Conservation (phyloP, 78 protist species). For the Isochrysis galbana region DNA sequence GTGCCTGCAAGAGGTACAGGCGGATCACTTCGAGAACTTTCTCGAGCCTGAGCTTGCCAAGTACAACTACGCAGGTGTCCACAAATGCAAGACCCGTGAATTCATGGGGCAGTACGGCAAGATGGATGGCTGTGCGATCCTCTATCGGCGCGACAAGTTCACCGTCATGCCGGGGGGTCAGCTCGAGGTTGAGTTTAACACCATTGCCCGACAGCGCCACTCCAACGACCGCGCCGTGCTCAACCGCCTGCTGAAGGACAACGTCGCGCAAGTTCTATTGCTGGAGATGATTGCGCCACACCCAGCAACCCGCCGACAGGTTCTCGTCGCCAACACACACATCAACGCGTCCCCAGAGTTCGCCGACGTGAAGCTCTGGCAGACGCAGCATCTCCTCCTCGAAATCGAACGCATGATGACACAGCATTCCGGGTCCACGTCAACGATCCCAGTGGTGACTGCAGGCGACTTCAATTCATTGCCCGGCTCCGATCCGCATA, state of each 20-base stretch:
- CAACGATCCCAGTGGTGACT: neutral
- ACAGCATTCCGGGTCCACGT: neutral
- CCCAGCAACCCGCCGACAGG: neutral
- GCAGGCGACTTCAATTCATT: slow-evolving; percentile 30
- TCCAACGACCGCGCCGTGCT: neutral
- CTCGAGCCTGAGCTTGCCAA: slow-evolving; percentile 3
- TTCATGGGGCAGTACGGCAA: slow-evolving; percentile 33
- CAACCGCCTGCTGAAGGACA: slow-evolving; percentile 34
- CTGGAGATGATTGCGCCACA: slow-evolving; percentile 12
- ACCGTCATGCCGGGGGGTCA: neutral
- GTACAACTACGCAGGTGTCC: neutral
- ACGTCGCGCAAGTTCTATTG: slow-evolving; percentile 12
- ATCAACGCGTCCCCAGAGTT: slow-evolving; percentile 23
- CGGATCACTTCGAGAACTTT: slow-evolving; percentile 22
- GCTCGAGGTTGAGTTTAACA: slow-evolving; percentile 4
- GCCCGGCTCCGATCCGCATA: slow-evolving; percentile 10
- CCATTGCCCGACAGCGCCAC: slow-evolving; percentile 19
- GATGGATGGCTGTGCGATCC: slow-evolving; percentile 18
- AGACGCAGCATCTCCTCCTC: neutral
- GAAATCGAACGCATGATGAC: neutral
- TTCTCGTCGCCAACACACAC: slow-evolving; percentile 24
- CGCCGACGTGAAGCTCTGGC: slow-evolving; percentile 35
- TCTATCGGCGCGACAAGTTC: slow-evolving; percentile 27
- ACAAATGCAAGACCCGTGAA: slow-evolving; percentile 34
- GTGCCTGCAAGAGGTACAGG: slow-evolving; percentile 37